Base-by-base conservation (phyloP, 192 early-diverging fungal species). In the Mortierella alpina region DNA sequence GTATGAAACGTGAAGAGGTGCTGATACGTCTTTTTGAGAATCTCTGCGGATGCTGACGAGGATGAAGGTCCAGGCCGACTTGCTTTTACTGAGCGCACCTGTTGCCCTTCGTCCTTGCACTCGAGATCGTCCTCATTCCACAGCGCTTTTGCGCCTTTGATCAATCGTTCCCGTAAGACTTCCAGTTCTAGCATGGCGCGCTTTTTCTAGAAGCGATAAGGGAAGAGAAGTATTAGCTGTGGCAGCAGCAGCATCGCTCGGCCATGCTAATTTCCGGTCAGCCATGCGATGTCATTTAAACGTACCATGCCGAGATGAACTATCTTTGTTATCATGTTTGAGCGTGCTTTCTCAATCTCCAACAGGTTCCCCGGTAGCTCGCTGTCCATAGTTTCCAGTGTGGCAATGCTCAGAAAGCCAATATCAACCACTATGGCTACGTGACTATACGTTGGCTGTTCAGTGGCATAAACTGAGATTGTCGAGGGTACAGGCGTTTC, bases 311-410 rank as follows among this genome's bases (percentile, higher is more conserved):
- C 86, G 52, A 89, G 44, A 42, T 85, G 78, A 13, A 89, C 82
- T 15, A 85, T 68, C 62, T 86, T 89, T 31, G 85, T 70, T 18
- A 84, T 85, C 8, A 89, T 39, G 49, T 89, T 89, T 5, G 86
- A 89, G 6, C 74, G 66, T 17, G 86, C 82, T 40, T 89, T 89
- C 61, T 87, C 86, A 22, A 89, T 71, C 49, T 89, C 88, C 42
- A 89, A 80, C n/a, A 68, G 42, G 0, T 8, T 54, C 4, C 59
- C 53, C 2, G 70, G 17, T 1, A 58, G 42, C 5, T 42, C 40
- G 1, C 14, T 18, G 15, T 61, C 62, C 50, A 80, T 56, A 1
- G 45, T 15, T 47, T 80, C 77, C 39, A 80, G 49, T 2, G 60
- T 45, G 13, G 59, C 31, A 5, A 80, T 47, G 1, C 63, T 44